These are phyloP conservation scores for Hymenoscyphus repandus DNA, from an alignment of 2,329 filamentous ascomycete genomes.

Conservation along the genomic window DNA sequence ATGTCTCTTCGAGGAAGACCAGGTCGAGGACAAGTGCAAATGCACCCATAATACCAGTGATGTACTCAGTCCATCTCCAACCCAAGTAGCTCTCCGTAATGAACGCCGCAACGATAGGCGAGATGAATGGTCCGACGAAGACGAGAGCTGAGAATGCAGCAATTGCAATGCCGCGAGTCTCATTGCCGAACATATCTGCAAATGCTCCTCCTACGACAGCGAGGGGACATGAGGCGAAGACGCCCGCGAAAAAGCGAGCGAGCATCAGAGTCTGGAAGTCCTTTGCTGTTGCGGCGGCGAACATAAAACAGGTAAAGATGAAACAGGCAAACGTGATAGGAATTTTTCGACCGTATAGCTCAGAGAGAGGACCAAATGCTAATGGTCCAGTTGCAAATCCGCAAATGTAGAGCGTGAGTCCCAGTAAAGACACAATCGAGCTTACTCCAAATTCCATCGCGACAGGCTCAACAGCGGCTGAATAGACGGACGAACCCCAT, in stretches of 20 bases:
- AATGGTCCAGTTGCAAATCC: conserved; percentile 25
- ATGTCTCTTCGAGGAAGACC: conserved; percentile 46
- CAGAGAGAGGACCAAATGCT: conserved; percentile 12
- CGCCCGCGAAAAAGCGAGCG: conserved; percentile 47
- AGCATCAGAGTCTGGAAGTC: conserved; percentile 49
- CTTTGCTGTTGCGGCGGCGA: conserved; percentile 47
- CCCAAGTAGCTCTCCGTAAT: conserved; percentile 42
- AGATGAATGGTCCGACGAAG: conserved; percentile 32
- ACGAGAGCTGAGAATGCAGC: conserved; percentile 51
- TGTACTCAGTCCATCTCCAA: conserved; percentile 54
- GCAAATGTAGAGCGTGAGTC: conserved; percentile 39
- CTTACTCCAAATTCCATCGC: conserved; percentile 35
- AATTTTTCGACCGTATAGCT: conserved; percentile 14
- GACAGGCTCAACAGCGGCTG: conserved; percentile 34
- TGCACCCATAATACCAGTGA: conserved; percentile 44
- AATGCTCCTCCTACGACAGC: conserved; percentile 52
- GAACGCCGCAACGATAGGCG: conserved; percentile 29
- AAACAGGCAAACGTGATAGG: conserved; percentile 8
- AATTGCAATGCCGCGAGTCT: conserved; percentile 58
- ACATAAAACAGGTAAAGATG: conserved; percentile 47
- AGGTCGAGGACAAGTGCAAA: conserved; percentile 36
- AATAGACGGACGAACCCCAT: conserved; percentile 21
- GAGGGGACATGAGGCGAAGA: conserved; percentile 45
- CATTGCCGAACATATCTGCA: conserved; percentile 56
- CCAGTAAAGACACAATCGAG: conserved; percentile 35